Percentiles rank a stretch among this genome's conserved stretches.
Evolutionary conservation across 495 filamentous ascomycete species (phyloP).

Genomic region (Immersiella caudata): DNA sequence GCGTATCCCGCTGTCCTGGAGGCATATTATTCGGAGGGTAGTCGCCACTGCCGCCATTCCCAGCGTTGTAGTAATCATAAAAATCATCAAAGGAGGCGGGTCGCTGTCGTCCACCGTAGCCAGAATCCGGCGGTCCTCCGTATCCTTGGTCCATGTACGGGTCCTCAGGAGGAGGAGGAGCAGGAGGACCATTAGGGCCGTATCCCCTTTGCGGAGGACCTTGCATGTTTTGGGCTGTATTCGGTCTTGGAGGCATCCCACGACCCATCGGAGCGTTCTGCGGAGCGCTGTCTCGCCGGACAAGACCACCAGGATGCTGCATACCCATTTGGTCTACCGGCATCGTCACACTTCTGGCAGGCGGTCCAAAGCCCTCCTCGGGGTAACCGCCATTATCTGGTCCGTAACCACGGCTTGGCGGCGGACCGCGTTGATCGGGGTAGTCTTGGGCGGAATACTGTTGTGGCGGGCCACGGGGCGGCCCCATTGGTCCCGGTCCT

Average conservation of each 20-base stretch:
- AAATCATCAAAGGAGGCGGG: conserved; percentile 52
- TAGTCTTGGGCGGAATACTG: conserved; percentile 44
- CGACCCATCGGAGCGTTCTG: conserved; percentile 50
- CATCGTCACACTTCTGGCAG: conserved; percentile 58
- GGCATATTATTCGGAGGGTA: conserved; percentile 37
- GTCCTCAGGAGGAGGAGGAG: conserved; percentile 42
- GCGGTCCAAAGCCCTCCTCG: conserved; percentile 45
- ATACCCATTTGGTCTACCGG: conserved; percentile 44
- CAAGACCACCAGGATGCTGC: conserved; percentile 36
- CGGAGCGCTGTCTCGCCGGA: conserved; percentile 43
- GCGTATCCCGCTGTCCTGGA: conserved; percentile 58
- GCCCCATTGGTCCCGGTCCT: conserved; percentile 42
- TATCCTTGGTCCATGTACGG: conserved; percentile 32
- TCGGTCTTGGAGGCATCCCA: conserved; percentile 44
- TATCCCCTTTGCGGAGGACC: conserved; percentile 50
- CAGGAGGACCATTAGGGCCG: conserved; percentile 45
- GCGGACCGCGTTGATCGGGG: conserved; percentile 46
- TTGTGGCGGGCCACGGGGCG: conserved; percentile 42
- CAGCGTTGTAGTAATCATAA: conserved; percentile 59
- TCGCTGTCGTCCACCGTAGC: conserved; percentile 33
- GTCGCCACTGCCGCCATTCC: conserved; percentile 30
- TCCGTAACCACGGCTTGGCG: conserved; percentile 38
- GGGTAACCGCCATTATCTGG: conserved; percentile 35
- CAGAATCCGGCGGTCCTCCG: conserved; percentile 24
- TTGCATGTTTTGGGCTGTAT: conserved; percentile 54